Conservation (phyloP, 805 yeast genomes). For the Lachancea sp. region DNA sequence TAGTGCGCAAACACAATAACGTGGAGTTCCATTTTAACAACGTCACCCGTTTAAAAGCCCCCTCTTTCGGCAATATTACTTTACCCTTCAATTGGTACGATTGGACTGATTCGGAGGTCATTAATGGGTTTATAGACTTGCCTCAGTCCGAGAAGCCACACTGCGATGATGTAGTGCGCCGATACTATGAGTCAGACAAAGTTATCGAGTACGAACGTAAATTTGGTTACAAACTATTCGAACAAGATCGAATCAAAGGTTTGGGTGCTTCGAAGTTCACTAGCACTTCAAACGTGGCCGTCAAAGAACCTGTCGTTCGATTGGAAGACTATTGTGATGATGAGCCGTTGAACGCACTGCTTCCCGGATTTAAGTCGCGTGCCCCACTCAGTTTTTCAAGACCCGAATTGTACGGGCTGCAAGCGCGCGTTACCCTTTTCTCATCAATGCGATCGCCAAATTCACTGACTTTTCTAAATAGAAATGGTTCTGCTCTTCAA, state of each 20-base stretch:
- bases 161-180: conserved; percentile 22
- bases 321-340: conserved; percentile 4
- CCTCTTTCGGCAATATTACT: conserved; percentile 9
- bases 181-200: conserved; percentile 19
- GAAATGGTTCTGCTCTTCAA: conserved; percentile 8
- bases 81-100: conserved; percentile 54
- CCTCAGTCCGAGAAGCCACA: conserved; percentile 25
- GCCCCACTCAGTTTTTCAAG: conserved; percentile 9
- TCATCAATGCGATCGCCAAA: conserved; percentile 3
- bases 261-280: conserved; percentile 14
- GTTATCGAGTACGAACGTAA: conserved; percentile 19
- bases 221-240: conserved; percentile 20
- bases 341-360: conserved; percentile 2
- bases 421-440: conserved; percentile 8
- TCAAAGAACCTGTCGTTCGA: background rate
- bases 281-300: conserved; percentile 1
- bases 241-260: conserved; percentile 19
- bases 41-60: background rate
- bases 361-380: conserved; percentile 10
- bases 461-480: conserved; percentile 10
- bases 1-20: background rate
- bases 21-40: background rate
- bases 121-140: conserved; percentile 35
- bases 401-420: conserved; percentile 11
- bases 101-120: conserved; percentile 40